Conservation (phyloP, 768 basidiomycete species). For the Pleurotus giganteus region DNA sequence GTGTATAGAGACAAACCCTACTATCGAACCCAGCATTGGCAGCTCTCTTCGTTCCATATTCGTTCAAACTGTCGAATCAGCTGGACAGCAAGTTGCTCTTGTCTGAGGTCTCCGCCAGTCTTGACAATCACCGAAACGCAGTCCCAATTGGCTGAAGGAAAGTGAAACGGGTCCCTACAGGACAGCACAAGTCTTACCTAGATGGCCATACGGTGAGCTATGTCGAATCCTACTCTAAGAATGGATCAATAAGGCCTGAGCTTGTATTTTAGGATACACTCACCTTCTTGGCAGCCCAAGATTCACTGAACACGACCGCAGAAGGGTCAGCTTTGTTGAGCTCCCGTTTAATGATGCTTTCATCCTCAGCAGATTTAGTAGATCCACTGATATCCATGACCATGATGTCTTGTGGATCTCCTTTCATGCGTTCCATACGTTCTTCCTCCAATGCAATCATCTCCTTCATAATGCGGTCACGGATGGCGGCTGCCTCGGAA, state of each 20-base stretch:
- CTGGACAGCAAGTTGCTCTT: slow-evolving; percentile 96
- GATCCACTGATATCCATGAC: slow-evolving; percentile 54
- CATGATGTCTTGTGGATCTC: slow-evolving; percentile 62
- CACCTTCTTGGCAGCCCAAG: slow-evolving; percentile 93
- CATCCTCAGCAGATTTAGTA: slow-evolving; percentile 81
- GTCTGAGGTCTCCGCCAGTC: slow-evolving; percentile 93
- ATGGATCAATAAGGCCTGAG: background rate
- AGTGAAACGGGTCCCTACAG: slow-evolving; percentile 1
- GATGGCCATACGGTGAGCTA: slow-evolving; percentile 92
- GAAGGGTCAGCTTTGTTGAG: slow-evolving; percentile 95
- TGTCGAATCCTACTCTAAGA: slow-evolving; percentile 83
- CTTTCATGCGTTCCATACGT: slow-evolving; percentile 90
- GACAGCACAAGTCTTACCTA: slow-evolving; percentile 48
- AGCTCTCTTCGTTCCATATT: slow-evolving; percentile 95
- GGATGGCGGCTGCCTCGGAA: slow-evolving; percentile 85
- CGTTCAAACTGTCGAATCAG: slow-evolving; percentile 89
- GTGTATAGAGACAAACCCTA: slow-evolving; percentile 29
- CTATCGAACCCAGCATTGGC: slow-evolving; percentile 94
- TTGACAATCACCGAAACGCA: slow-evolving; percentile 98
- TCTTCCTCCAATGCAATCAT: slow-evolving; percentile 97
- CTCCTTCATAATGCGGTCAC: slow-evolving; percentile 96
- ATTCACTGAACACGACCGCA: slow-evolving; percentile 93
- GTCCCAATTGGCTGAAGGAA: slow-evolving; percentile 66
- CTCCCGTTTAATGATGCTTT: slow-evolving; percentile 89
- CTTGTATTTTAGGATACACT: slow-evolving; percentile 7